A percentile compares a stretch with the other conserved stretches of the same genome.
These are phyloP conservation scores for Lactarius evosmus DNA, from an alignment of 768 basidiomycete genomes.

Conservation along the genomic window DNA sequence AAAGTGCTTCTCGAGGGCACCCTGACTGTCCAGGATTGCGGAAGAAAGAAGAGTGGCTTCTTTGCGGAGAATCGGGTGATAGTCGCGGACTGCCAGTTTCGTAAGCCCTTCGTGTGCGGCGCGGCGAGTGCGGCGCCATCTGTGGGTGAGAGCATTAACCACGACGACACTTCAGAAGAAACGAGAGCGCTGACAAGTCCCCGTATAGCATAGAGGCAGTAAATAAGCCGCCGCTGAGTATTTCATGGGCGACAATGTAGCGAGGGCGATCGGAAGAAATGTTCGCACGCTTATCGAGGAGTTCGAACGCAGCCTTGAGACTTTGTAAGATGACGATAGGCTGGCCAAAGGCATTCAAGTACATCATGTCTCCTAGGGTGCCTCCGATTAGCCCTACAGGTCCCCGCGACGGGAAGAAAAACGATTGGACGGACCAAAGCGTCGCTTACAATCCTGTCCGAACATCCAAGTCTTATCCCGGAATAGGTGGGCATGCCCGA, in stretches of 20 bases:
- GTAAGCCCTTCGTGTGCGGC: constrained; percentile 17
- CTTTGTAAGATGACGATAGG: constrained; percentile 35
- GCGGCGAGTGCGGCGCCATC: constrained; percentile 20
- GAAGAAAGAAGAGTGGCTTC: constrained; percentile 12
- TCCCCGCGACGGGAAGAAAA: background rate
- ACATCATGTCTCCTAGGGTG: constrained; percentile 11
- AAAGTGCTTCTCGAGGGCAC: background rate
- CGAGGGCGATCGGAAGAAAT: constrained; percentile 33
- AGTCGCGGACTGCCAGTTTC: background rate
- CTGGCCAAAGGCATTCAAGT: constrained; percentile 10
- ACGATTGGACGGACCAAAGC: constrained; percentile 4
- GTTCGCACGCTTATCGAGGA: constrained; percentile 37
- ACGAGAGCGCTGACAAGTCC: constrained; percentile 27
- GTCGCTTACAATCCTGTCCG: background rate
- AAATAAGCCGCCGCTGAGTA: constrained; percentile 34
- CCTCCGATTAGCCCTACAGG: background rate
- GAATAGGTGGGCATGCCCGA: constrained; percentile 15
- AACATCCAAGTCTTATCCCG: constrained; percentile 10
- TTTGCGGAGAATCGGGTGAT: constrained; percentile 6
- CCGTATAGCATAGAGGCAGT: constrained; percentile 30
- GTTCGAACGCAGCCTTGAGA: constrained; percentile 35
- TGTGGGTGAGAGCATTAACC: constrained; percentile 1
- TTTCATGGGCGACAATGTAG: constrained; percentile 34
- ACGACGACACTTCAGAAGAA: background rate
- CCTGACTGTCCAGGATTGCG: background rate